Evolutionary conservation across 441 rosid species (phyloP), one percentile per base, ranked within the genome.

Genomic region (Adansonia madagascariensis): DNA sequence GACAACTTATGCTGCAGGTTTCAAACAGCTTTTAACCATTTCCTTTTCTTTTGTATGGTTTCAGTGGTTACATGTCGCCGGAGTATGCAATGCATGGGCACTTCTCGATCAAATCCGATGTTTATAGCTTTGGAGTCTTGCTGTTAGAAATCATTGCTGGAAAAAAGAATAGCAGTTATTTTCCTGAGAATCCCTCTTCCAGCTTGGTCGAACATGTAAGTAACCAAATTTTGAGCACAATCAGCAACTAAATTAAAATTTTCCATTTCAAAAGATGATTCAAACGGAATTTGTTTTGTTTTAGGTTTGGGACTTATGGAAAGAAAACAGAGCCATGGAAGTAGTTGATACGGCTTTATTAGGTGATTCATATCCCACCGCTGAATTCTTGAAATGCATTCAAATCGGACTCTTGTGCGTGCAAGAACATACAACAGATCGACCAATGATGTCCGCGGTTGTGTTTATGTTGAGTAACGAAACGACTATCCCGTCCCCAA

Each of bases 1-100:
- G 22, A 31, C 46, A 12, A 59, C 0, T 35, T 14, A 18, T 64
- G 22, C 69, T 64, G 8, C 22, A 0, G 4, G 10, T 35, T 64
- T 8, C 47, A 39, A 61, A 61, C 8, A 24, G 24, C 24, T 8
- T 39, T 20, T 64, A 2, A 64, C 24, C 0, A 39, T 64, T 15
- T 11, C 46, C 4, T 53, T 4, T 31, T 6, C 0, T 12, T 43
- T 68, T 1, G 35, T 31, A 31, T 68, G 39, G 22, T 52, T 70
- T 12, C 1, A 90, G 94, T 15, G 95, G 96, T 15, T 91, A 90
- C 8, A 86, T 90, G 95, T 82, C 92, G 5, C 94, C 91, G 0
- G 91, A 89, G 46, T 89, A 90, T 31, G 92, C 91, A 53, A 71
- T 87, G 89, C 73, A 82, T 15, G 92, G 91, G 0, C 73, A 69